Conservation (phyloP, 1,139 yeast genomes). For the Diutina sp. region DNA sequence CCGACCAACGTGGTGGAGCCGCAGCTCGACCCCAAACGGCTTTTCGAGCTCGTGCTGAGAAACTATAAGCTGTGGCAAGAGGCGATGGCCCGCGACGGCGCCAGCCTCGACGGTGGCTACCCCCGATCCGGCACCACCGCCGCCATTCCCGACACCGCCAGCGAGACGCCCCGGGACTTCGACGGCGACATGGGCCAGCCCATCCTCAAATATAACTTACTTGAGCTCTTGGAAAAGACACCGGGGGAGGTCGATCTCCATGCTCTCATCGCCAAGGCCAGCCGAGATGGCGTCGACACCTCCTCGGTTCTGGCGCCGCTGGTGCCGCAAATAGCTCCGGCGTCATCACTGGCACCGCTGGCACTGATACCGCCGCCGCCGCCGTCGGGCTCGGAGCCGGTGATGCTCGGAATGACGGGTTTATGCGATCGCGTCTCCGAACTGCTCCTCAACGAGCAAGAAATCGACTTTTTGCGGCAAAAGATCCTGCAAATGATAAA, state of each 20-base stretch:
- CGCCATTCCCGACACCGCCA: no score
- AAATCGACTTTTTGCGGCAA: conserved; percentile 19
- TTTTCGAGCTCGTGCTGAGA: not conserved
- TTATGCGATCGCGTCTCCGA: not conserved
- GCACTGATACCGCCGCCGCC: not conserved
- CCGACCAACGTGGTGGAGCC: not conserved
- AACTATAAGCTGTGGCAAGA: not conserved
- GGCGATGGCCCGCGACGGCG: not conserved
- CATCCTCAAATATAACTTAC: conserved; percentile 17
- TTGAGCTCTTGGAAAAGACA: conserved; percentile 21
- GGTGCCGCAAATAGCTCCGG: no score
- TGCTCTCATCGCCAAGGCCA: not conserved
- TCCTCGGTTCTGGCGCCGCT: no score
- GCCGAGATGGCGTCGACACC: not conserved
- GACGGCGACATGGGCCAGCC: conserved; percentile 13
- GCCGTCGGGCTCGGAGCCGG: not conserved
- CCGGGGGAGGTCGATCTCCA: conserved; percentile 8
- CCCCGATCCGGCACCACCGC: not conserved
- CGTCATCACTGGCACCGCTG: not conserved
- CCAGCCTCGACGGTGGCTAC: not conserved
- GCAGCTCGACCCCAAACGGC: not conserved
- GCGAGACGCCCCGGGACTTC: conserved; percentile 6
- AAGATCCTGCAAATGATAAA: conserved; percentile 9
- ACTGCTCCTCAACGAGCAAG: conserved; percentile 15
- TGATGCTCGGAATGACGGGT: not conserved